Conservation (phyloP, 2,329 filamentous ascomycete species). For the Coniochaeta pulveracea region DNA sequence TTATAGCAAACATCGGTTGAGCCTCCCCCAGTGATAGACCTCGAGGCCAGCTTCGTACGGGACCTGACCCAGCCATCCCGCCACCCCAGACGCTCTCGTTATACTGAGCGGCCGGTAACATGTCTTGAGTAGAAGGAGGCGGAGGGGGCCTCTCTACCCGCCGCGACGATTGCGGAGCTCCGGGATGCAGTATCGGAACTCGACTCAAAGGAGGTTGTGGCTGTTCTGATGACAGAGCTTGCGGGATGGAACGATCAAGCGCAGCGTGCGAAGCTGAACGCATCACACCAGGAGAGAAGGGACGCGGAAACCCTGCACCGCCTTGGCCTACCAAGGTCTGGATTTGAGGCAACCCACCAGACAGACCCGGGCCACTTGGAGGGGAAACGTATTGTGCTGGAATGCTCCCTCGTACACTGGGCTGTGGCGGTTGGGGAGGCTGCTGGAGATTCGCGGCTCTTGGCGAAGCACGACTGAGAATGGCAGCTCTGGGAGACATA, state of each 20-base stretch:
- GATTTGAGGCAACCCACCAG: constrained; percentile 11
- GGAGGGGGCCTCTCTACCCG: no score
- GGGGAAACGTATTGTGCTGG: constrained; percentile 11
- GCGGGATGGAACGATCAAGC: constrained; percentile 13
- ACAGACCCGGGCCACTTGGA: constrained; percentile 11
- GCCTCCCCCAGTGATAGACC: constrained; percentile 14
- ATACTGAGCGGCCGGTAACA: no score
- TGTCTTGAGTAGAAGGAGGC: no score
- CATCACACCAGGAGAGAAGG: constrained; percentile 14
- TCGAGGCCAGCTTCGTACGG: constrained; percentile 9
- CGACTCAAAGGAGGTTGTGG: no score
- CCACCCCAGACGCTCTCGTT: no score
- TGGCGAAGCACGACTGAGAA: constrained; percentile 26
- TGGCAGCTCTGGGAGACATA: constrained; percentile 44
- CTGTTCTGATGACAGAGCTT: constrained; percentile 10
- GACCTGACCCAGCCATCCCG: no score
- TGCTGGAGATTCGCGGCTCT: constrained; percentile 19
- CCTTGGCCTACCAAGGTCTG: constrained; percentile 3
- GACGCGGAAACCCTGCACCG: constrained; percentile 5
- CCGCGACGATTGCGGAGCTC: no score
- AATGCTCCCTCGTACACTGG: neutral
- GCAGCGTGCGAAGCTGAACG: constrained; percentile 25
- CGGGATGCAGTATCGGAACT: neutral
- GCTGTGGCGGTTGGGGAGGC: constrained; percentile 13
- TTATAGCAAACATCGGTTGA: constrained; percentile 20